Conservation (phyloP, 1,284 basidiomycete genomes). For the Apiotrichum gracile region DNA sequence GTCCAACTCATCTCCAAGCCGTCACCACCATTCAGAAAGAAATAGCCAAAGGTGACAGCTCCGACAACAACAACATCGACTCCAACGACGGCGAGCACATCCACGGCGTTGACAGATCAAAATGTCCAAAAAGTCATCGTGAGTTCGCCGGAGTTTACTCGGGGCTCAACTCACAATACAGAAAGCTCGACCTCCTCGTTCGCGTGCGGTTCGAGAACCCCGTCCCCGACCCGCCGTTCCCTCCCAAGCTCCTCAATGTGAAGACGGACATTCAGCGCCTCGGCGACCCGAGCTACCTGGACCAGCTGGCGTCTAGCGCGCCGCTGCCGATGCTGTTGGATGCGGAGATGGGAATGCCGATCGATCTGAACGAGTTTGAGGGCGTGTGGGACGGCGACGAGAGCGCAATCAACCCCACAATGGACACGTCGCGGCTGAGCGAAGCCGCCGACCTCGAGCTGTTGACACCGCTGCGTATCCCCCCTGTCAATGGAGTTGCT, state of each 20-base stretch:
- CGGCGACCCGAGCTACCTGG: constrained; percentile 73
- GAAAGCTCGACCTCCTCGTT: constrained; percentile 66
- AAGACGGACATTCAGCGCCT: constrained; percentile 76
- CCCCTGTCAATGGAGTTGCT: constrained; percentile 15
- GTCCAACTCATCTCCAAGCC: not conserved
- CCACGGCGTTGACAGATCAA: not conserved
- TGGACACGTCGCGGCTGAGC: constrained; percentile 53
- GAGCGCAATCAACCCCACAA: constrained; percentile 61
- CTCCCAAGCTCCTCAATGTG: constrained; percentile 83
- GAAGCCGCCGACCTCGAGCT: constrained; percentile 30
- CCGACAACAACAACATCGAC: not conserved
- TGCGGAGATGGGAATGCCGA: constrained; percentile 87
- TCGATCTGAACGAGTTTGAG: constrained; percentile 75
- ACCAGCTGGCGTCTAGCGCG: constrained; percentile 68
- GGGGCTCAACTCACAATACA: constrained; percentile 3
- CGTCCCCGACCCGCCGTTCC: constrained; percentile 86
- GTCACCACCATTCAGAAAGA: not conserved
- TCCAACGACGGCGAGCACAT: not conserved
- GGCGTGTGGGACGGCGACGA: constrained; percentile 76
- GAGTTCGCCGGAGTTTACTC: no score
- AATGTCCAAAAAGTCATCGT: constrained; percentile 35
- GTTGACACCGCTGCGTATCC: constrained; percentile 27
- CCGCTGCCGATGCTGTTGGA: constrained; percentile 89
- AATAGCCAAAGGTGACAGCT: not conserved
- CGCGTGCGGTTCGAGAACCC: constrained; percentile 89